These are phyloP conservation scores for Mycena olivaceomarginata DNA, from an alignment of 768 basidiomycete species.

Conservation along the genomic window DNA sequence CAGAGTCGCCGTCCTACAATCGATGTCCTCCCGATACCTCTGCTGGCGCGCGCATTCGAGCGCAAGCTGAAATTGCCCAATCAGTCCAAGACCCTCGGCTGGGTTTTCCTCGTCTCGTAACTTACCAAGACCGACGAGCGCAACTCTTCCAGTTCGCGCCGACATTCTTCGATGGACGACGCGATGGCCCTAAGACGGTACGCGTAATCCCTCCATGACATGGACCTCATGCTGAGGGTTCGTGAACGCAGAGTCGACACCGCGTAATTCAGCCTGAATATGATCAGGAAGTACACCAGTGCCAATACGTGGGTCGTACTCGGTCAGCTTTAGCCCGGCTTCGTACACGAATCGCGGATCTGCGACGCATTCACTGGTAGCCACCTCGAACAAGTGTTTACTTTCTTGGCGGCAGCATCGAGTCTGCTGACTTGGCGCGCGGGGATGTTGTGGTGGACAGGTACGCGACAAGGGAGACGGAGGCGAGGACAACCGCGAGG, in stretches of 20 bases:
- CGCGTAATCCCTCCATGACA: constrained; percentile 16
- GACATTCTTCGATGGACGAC: constrained; percentile 9
- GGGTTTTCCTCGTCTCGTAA: not conserved
- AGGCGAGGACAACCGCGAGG: not conserved
- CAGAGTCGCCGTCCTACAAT: not conserved
- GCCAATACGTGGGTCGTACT: not conserved
- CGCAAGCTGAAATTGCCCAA: not conserved
- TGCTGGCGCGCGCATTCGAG: constrained; percentile 23
- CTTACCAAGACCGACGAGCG: constrained; percentile 10
- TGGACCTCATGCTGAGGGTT: not conserved
- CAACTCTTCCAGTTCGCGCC: constrained; percentile 19
- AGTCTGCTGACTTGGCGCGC: not conserved
- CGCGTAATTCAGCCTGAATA: not conserved
- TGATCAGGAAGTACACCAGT: not conserved
- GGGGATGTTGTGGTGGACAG: not conserved
- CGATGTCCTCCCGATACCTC: constrained; percentile 7
- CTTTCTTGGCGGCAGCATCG: not conserved
- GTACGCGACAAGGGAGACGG: not conserved
- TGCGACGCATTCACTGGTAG: constrained; percentile 12
- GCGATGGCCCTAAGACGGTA: not conserved
- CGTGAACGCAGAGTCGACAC: constrained; percentile 20
- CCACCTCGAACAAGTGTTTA: constrained; percentile 9
- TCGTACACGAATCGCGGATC: constrained; percentile 27
- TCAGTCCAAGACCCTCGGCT: not conserved
- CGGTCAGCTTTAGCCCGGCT: constrained; percentile 1